Evolutionary conservation across 495 filamentous ascomycete species (phyloP).

Genomic region (Chlorociboria aeruginascens): DNA sequence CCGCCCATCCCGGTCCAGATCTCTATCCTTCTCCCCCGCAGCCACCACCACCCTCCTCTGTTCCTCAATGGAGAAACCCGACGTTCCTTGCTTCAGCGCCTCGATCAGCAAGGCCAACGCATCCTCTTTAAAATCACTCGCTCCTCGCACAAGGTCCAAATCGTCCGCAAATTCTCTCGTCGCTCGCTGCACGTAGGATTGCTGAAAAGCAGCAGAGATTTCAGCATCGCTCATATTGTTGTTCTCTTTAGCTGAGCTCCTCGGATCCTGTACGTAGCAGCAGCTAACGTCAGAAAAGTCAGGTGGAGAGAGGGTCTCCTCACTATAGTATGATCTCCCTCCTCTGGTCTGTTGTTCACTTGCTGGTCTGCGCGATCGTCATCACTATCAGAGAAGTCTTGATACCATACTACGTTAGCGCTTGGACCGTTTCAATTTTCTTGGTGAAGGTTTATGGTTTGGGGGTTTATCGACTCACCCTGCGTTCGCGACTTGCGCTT

Average conservation of each 20-base stretch:
- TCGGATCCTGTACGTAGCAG: background rate
- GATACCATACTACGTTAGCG: background rate
- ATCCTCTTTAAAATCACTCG: constrained; percentile 54
- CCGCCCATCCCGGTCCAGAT: background rate
- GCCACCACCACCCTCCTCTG: constrained; percentile 15
- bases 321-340: background rate
- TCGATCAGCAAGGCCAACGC: constrained; percentile 49
- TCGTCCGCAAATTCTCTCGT: constrained; percentile 62
- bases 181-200: constrained; percentile 51
- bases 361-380: background rate
- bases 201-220: constrained; percentile 37
- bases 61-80: constrained; percentile 27
- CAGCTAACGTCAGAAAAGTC: background rate
- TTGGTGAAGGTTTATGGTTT: background rate
- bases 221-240: constrained; percentile 24
- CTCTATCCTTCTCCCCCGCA: constrained; percentile 4
- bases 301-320: background rate
- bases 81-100: constrained; percentile 52
- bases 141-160: constrained; percentile 49
- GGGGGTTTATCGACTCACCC: constrained; percentile 7
- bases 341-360: background rate
- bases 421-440: background rate
- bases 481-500: constrained; percentile 19
- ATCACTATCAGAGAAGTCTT: constrained; percentile 15
- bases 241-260: background rate